Conservation (phyloP, 169 alveolate genomes). For the Plasmodium chabaudi region DNA sequence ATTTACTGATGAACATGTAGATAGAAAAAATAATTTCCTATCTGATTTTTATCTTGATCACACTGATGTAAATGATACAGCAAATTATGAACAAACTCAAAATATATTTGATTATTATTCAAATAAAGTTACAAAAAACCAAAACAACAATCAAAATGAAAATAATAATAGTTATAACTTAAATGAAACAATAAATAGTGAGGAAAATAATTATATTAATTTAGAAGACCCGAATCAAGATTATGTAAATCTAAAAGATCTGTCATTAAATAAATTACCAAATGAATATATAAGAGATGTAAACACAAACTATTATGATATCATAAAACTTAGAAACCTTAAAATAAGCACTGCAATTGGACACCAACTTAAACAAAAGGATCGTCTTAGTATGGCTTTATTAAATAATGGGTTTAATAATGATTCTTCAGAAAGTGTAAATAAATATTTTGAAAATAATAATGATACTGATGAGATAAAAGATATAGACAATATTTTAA, state of each 20-base stretch:
- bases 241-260: constrained; percentile 50
- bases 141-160: background rate
- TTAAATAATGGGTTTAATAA: constrained; percentile 65
- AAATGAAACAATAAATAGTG: constrained; percentile 42
- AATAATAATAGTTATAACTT: constrained; percentile 24
- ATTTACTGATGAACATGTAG: constrained; percentile 26
- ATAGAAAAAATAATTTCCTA: constrained; percentile 16
- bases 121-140: background rate
- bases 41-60: constrained; percentile 37
- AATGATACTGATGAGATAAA: constrained; percentile 48
- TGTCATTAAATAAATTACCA: constrained; percentile 37
- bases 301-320: constrained; percentile 58
- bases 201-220: background rate
- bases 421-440: constrained; percentile 47
- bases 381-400: constrained; percentile 39
- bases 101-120: constrained; percentile 49
- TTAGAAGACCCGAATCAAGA: constrained; percentile 11
- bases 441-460: constrained; percentile 30
- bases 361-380: constrained; percentile 56
- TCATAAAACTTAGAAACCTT: constrained; percentile 59
- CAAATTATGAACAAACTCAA: constrained; percentile 46
- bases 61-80: constrained; percentile 13
- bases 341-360: constrained; percentile 74
- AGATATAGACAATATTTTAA: constrained; percentile 36
- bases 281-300: constrained; percentile 71